A percentile compares a stretch with the other conserved stretches of the same genome.
These are phyloP conservation scores for Trifolium fragiferum DNA, from an alignment of 306 rosid species.

Conservation along the genomic window DNA sequence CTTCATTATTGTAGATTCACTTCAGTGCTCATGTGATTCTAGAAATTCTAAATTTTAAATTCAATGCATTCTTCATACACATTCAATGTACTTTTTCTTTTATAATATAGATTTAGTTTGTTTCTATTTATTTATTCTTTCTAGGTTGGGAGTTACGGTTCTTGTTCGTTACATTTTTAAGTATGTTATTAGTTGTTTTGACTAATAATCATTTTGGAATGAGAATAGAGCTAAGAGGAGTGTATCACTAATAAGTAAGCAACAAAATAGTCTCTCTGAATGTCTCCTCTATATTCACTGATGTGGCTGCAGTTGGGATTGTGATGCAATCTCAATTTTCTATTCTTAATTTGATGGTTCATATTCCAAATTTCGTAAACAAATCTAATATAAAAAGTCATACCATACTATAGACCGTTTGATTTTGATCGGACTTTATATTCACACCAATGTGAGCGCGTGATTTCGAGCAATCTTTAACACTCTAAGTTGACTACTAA, in stretches of 20 bases:
- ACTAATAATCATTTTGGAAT: neutral
- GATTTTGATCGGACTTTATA: neutral
- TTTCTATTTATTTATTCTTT: too few species aligned
- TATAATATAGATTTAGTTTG: too few species aligned
- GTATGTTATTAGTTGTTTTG: neutral
- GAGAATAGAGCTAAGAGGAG: neutral
- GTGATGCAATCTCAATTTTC: neutral
- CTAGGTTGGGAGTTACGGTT: neutral
- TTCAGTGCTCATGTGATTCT: neutral
- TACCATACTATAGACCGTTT: neutral
- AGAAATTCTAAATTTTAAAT: slow-evolving; percentile 18
- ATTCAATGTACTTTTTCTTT: too few species aligned
- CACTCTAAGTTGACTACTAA: neutral
- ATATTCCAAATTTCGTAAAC: neutral
- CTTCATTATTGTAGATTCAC: neutral
- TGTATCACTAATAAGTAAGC: neutral
- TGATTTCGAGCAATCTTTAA: neutral
- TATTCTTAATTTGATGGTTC: neutral
- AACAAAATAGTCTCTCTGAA: too few species aligned
- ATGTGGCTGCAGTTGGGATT: neutral
- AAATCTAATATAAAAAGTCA: neutral
- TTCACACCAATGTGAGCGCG: neutral
- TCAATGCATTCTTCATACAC: slow-evolving; percentile 9
- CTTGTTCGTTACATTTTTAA: slow-evolving; percentile 1
- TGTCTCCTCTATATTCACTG: neutral